Percentiles rank a stretch among this genome's conserved stretches.
phyloP scores from a whole-genome alignment of 202 grass and related monocot species.

The Eragrostis tef region DNA sequence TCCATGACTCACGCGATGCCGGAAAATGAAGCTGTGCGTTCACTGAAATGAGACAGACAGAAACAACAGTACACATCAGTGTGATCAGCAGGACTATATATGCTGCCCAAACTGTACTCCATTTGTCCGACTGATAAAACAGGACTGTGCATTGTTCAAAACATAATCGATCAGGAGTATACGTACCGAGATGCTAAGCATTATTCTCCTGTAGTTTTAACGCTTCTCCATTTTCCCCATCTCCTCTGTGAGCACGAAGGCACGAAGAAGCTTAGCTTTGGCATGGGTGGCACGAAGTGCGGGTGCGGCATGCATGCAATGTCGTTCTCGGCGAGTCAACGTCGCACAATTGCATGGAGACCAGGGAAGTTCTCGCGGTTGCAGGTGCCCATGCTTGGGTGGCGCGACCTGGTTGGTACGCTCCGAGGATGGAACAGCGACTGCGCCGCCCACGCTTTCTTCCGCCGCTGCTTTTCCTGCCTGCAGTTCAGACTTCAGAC shows the following conservation, averaged over 20 bases:
- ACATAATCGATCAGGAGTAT: too few species aligned
- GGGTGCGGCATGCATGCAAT: not conserved
- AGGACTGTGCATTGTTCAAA: too few species aligned
- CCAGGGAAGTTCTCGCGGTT: slow-evolving; percentile 18
- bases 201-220: not conserved
- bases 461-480: not conserved
- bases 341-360: slow-evolving; percentile 27
- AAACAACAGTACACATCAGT: not conserved
- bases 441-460: slow-evolving; percentile 53
- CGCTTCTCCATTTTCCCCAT: too few species aligned
- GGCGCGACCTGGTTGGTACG: slow-evolving; percentile 25
- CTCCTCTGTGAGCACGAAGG: too few species aligned
- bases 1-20: slow-evolving; percentile 32
- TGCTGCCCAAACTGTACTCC: too few species aligned
- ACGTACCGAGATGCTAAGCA: too few species aligned
- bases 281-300: not conserved
- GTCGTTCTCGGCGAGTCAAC: slow-evolving; percentile 24
- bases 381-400: slow-evolving; percentile 36
- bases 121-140: too few species aligned
- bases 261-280: not conserved
- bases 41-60: not conserved
- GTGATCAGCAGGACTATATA: too few species aligned
- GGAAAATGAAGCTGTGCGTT: not conserved
- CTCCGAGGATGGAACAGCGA: slow-evolving; percentile 20
- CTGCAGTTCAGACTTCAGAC: not conserved